Base-by-base conservation (phyloP, 495 filamentous ascomycete genomes). In the Lichenothelia convexa region DNA sequence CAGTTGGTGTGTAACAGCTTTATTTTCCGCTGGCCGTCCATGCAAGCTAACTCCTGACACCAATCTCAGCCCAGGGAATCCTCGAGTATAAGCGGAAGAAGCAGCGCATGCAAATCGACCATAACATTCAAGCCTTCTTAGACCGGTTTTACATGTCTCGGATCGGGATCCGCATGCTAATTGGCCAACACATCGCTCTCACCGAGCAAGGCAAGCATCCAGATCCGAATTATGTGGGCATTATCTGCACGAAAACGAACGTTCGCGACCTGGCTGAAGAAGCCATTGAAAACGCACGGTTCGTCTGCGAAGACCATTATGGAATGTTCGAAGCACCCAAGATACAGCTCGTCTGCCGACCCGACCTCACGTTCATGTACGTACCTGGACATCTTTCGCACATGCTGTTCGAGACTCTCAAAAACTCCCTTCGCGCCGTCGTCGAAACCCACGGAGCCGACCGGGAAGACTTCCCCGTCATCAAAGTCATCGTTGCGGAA, bases 61-160 rank as follows among this genome's bases (percentile, higher is more conserved):
- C 8, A 27, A 27, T 27, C 23, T 64, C 70, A 65, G 89, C 89
- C 5, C 91, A 95, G 58, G 89, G 89, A 33, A 93, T 97, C 44
- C 65, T 93, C 33, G 89, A 97, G 59, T 97, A 91, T 65, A 97
- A 97, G 60, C 80, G 89, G 30, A 89, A 77, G 50, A 73, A 83
- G 38, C 89, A 97, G 63, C 73, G 89, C 30, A 87, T 95, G 78
- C 91, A 95, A 53, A 97, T 97, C 51, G 89, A 95, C 59, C 75
- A 82, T 38, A 89, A 83, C 36, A 93, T 97, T 34, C 89, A 97
- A 53, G 71, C 78, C 34, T 97, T 97, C 61, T 73, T 97, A 38
- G 89, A 97, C 60, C 80, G 89, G 34, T 97, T 97, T 54, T 97
- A 97, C 63, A 97, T 97, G 89, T 93, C 84, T 22, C 84, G 89